phyloP scores from a whole-genome alignment of 2,329 filamentous ascomycete genomes.

The Ampelomyces quisqualis region DNA sequence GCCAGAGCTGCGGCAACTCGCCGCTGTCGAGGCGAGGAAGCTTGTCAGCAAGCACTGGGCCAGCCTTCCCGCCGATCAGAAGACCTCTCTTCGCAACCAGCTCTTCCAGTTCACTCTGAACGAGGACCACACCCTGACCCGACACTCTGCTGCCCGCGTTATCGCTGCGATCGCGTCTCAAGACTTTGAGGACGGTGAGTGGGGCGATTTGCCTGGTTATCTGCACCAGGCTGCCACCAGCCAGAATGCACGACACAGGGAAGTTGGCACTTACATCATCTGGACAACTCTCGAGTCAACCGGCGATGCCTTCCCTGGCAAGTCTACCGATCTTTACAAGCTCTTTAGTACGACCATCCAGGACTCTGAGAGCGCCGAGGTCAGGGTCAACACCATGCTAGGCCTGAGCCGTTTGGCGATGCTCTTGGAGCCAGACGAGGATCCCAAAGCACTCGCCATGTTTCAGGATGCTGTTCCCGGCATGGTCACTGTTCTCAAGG shows the following conservation, averaged over 20 bases:
- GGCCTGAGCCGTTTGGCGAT: constrained; percentile 85
- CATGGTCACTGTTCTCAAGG: constrained; percentile 89
- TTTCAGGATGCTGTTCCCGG: constrained; percentile 80
- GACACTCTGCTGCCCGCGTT: constrained; percentile 84
- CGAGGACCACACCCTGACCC: constrained; percentile 73
- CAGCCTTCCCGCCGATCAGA: constrained; percentile 70
- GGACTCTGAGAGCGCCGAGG: constrained; percentile 86
- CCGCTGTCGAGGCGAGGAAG: constrained; percentile 84
- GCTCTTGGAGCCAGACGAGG: constrained; percentile 84
- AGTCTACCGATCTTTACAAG: constrained; percentile 75
- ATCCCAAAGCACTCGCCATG: constrained; percentile 67
- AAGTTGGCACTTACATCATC: constrained; percentile 90
- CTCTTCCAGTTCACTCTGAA: constrained; percentile 80
- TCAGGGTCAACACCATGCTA: constrained; percentile 91
- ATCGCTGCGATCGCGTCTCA: constrained; percentile 82
- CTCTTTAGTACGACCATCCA: constrained; percentile 86
- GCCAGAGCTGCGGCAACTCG: constrained; percentile 77
- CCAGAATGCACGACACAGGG: constrained; percentile 73
- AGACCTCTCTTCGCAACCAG: constrained; percentile 75
- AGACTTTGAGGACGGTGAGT: constrained; percentile 85
- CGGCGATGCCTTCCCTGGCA: constrained; percentile 79
- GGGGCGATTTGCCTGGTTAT: constrained; percentile 75
- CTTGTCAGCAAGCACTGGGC: constrained; percentile 86
- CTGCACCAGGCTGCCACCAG: constrained; percentile 78
- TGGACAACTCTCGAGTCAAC: constrained; percentile 89